A percentile compares a stretch with the other conserved stretches of the same genome.
Evolutionary conservation across 257 asterid species (phyloP).

Genomic region (Ehretia macrophylla): DNA sequence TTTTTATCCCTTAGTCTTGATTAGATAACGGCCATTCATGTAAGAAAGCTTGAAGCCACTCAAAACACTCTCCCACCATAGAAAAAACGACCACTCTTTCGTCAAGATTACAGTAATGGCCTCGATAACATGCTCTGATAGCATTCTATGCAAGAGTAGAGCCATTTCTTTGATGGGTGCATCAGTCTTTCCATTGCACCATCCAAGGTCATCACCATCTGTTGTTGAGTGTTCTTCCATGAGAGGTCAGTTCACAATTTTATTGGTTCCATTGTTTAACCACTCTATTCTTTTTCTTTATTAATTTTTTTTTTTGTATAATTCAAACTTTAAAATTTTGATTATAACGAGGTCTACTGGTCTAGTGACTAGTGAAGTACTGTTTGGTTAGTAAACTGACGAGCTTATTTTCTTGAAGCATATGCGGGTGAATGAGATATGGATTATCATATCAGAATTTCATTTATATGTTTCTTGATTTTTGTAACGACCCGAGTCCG

Average conservation of each 20-base stretch:
- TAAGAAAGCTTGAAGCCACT: slow-evolving; percentile 7
- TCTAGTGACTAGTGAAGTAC: too few species aligned
- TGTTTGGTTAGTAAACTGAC: too few species aligned
- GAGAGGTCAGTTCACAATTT: slow-evolving; percentile 26
- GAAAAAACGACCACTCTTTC: neutral
- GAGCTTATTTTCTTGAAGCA: too few species aligned
- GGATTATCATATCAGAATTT: too few species aligned
- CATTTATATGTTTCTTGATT: too few species aligned
- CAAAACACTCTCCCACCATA: neutral
- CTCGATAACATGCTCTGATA: slow-evolving; percentile 25
- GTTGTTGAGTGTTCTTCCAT: slow-evolving; percentile 21
- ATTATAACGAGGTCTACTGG: too few species aligned
- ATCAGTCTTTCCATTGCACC: slow-evolving; percentile 32
- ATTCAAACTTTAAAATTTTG: too few species aligned
- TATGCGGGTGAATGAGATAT: too few species aligned
- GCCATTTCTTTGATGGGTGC: slow-evolving; percentile 28
- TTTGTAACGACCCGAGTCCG: too few species aligned
- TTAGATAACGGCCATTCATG: slow-evolving; percentile 6
- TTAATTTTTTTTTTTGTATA: too few species aligned
- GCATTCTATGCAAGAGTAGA: slow-evolving; percentile 28
- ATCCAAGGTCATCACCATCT: slow-evolving; percentile 7
- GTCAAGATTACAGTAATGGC: slow-evolving; percentile 29
- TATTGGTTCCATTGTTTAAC: too few species aligned
- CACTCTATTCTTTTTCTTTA: too few species aligned
- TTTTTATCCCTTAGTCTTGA: neutral